Base-by-base conservation (phyloP, 2,329 filamentous ascomycete genomes). In the Colletotrichum orbiculare region DNA sequence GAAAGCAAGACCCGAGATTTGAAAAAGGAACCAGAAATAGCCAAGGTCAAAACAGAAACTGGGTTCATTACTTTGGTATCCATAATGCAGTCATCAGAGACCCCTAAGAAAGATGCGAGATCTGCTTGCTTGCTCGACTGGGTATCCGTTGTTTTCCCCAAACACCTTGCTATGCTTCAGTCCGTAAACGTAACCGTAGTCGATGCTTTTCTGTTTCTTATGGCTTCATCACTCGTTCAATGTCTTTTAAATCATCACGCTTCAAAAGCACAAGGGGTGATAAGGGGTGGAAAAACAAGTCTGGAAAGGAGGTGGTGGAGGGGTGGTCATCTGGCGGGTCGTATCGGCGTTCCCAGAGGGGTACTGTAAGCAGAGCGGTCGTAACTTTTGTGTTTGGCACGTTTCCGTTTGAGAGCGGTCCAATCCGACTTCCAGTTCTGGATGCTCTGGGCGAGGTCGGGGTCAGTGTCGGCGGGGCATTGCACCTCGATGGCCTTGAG, bases 401-500 rank as follows among this genome's bases (percentile, higher is more conserved):
- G 79, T 69, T 78, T 81, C 61, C 79, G 78, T 74, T 85, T 84
- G 37, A 88, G 77, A 13, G 76, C 73, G 9, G 80, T 76, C 82
- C 86, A 90, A 71, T 89, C 87, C 38, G 83, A 75, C 74, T 88
- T 89, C 84, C 88, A 90, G 67, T 82, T 82, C 64, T 81, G 77
- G 68, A 90, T 89, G 73, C 85, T 87, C 67, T 84, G 81, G 66
- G 83, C 79, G 39, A 90, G 82, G 64, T 89, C 87, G 35, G 81
- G 78, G 72, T 89, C 85, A 2, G 81, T 79, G 62, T 82, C 81
- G 47, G 79, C 74, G 6, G 84, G 79, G 72, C 83, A 83, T 69
- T 87, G 85, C 15, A 88, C 83, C 77, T 90, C 87, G 69, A 90
- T 83, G 25, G 85, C 86, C 68, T 88, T 86, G 67, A 89, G 80